Base-by-base conservation (phyloP, 768 basidiomycete genomes). In the Naematelia encephala region DNA sequence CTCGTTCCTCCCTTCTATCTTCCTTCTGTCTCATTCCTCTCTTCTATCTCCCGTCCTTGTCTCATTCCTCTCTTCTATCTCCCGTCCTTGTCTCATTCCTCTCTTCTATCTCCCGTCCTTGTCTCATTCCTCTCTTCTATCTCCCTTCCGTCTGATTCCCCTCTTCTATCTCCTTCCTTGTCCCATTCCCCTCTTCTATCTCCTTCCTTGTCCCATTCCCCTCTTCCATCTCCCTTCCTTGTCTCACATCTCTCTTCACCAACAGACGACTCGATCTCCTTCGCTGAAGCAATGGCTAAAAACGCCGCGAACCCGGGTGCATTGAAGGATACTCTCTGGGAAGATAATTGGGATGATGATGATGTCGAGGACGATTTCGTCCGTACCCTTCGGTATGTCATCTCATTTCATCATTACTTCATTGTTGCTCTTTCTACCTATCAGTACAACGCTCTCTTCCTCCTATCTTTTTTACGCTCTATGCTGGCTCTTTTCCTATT, bases 281-380 rank as follows among this genome's bases (percentile, higher is more conserved):
- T 39, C 34, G 34, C 34, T 16, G 34, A 25, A 47, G 46, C 46
- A 47, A 51, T 16, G 21, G 50, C 19, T 21, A 28, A 51, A 23
- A 51, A 25, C 22, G 50, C 46, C 46, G 46, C 46, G 16, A n/a
- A 11, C 21, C 48, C 11, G n/a, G 22, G 5, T 4, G 48, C 22
- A 3, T 5, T 50, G 48, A 86, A 85, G 68, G 87, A 87, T 29
- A 87, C 91, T 71, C 80, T 99, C 11, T 99, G 96, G 96, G 96
- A 99, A 81, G 96, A 98, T 68, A 97, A 97, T 76, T 99, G 96
- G 96, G 96, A 99, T 71, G 96, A 99, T 69, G 96, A 99, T 79
- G 94, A 98, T 78, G 86, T 96, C 61, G 94, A 94, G 75, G 93
- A 97, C 68, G 91, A 96, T 66, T 99, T 99, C 74, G 92, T 90